Evolutionary conservation across 345 rosid species (phyloP), one percentile per base, ranked within the genome.

Genomic region (Psidium guajava): DNA sequence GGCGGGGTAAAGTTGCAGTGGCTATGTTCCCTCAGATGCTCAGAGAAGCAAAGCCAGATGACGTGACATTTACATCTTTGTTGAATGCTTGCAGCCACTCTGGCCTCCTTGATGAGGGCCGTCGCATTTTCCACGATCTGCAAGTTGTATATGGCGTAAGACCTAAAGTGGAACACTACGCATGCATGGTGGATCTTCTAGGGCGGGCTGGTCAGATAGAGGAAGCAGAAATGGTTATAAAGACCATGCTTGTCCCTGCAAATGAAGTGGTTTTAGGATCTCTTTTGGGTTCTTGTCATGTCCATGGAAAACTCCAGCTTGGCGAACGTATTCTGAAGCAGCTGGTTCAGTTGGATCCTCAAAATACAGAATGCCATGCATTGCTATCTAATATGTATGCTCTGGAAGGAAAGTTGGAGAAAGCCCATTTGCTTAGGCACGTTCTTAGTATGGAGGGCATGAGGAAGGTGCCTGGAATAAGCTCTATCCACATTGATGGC

Each of bases 161-260:
- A 36, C 97, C 95, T 55, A 93, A 90, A 87, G 86, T 91, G 18
- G 96, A 96, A 83, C 99, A 95, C 90, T 95, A 93, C 86, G 97
- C 97, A 85, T 96, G 98, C 87, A 92, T 95, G 94, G 96, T 96
- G 58, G 98, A 96, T 93, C 91, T 96, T 88, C 91, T 95, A 42
- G 98, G 98, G 22, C 91, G 97, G 61, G 95, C 95, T 75, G 97
- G 96, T 84, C 91, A 84, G 73, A 83, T 95, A 85, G 95, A 94
- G 88, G 98, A 95, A 89, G 98, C 98, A 57, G 92, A 91, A 86
- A 87, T 27, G 27, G 83, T 89, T 80, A 90, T 92, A 85, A 91
- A 82, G 88, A 89, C 88, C 73, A 96, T 96, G 98, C 92, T 94
- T 83, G 87, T 96, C 83, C 92, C 93, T 55, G 96, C 96, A 0